phyloP scores from a whole-genome alignment of 805 yeast species.

The Hanseniaspora nectarophila region DNA sequence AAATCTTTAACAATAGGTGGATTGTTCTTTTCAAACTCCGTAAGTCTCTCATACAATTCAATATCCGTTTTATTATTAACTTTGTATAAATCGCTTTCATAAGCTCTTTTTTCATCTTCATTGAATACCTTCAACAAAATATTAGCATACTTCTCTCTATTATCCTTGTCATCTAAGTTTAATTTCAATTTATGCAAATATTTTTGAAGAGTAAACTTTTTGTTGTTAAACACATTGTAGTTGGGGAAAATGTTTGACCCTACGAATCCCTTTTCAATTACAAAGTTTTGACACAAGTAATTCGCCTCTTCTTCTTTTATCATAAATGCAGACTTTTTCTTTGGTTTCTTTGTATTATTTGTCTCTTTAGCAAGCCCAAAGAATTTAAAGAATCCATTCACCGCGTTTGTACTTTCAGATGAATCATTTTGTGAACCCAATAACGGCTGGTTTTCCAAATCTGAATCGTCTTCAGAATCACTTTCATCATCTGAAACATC shows the following conservation, averaged over 20 bases:
- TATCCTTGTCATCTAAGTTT: background rate
- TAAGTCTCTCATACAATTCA: conserved; percentile 25
- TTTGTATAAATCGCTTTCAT: background rate
- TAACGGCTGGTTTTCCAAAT: conserved; percentile 5
- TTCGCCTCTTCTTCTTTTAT: conserved; percentile 29
- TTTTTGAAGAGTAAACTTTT: background rate
- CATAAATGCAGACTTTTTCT: background rate
- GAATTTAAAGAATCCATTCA: background rate
- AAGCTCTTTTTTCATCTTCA: background rate
- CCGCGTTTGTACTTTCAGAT: background rate
- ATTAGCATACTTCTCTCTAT: conserved; percentile 6
- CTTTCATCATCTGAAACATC: background rate
- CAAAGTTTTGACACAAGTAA: conserved; percentile 29
- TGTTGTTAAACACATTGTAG: conserved; percentile 5
- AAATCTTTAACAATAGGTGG: conserved; percentile 27
- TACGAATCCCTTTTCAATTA: conserved; percentile 11
- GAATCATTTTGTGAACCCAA: too few relatives aligned
- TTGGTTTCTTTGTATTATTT: conserved; percentile 28
- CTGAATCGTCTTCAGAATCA: conserved; percentile 2
- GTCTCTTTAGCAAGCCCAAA: conserved; percentile 15
- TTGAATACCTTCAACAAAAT: background rate
- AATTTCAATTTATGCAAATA: conserved; percentile 1
- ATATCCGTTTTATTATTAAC: conserved; percentile 19
- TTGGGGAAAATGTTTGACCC: conserved; percentile 13
- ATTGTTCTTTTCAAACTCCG: conserved; percentile 24